A percentile compares a stretch with the other conserved stretches of the same genome.
Conservation (phyloP, 495 filamentous ascomycete genomes). For the Lophiotrema nucula region DNA sequence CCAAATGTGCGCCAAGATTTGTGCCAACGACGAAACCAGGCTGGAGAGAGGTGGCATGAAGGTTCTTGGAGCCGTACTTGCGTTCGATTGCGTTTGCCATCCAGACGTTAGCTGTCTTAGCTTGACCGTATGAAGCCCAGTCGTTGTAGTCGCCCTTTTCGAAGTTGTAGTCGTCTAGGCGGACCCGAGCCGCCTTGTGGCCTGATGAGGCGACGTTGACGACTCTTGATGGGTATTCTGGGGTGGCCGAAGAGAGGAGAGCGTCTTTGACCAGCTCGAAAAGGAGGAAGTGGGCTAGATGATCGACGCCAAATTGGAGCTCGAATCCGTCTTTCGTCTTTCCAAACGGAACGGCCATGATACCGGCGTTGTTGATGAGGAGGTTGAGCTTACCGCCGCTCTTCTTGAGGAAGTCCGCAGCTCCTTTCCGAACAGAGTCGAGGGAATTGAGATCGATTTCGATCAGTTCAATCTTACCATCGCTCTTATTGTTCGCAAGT, state of each 20-base stretch:
- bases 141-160: constrained; percentile 2
- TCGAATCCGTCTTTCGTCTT: constrained; percentile 31
- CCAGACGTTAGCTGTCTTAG: constrained; percentile 29
- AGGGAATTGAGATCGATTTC: constrained; percentile 50
- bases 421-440: constrained; percentile 46
- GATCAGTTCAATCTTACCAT: constrained; percentile 40
- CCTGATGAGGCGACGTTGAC: constrained; percentile 13
- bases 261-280: constrained; percentile 33
- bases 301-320: constrained; percentile 32
- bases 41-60: constrained; percentile 24
- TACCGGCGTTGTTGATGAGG: constrained; percentile 27
- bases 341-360: constrained; percentile 25
- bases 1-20: constrained; percentile 27
- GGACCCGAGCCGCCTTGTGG: constrained; percentile 9
- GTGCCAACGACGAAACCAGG: constrained; percentile 21
- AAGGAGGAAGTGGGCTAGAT: constrained; percentile 35
- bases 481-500: constrained; percentile 15
- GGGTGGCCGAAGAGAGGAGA: constrained; percentile 17
- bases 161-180: constrained; percentile 31
- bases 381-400: constrained; percentile 30
- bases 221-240: constrained; percentile 19
- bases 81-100: constrained; percentile 29
- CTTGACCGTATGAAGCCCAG: constrained; percentile 21
- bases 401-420: constrained; percentile 35
- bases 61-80: constrained; percentile 5